A percentile compares a stretch with the other conserved stretches of the same genome.
phyloP scores from a whole-genome alignment of 2,329 filamentous ascomycete species.

The Shiraia sp. region DNA sequence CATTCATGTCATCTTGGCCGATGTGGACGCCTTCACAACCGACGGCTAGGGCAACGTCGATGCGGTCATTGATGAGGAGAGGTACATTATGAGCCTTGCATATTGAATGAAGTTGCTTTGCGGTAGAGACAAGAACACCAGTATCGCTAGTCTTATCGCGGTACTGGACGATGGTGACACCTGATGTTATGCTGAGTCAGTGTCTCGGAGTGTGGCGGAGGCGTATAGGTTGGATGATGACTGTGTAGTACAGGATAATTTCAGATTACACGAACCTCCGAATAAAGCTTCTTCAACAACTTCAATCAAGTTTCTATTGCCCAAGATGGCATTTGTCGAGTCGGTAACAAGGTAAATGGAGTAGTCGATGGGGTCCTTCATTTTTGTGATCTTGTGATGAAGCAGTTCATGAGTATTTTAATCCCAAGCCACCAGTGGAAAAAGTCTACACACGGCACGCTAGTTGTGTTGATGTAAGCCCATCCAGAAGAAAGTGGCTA shows the following conservation, averaged over 20 bases:
- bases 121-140: conserved; percentile 69
- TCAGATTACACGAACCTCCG: conserved; percentile 61
- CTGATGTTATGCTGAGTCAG: conserved; percentile 34
- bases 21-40: conserved; percentile 92
- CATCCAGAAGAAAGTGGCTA: no score
- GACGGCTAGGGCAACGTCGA: conserved; percentile 84
- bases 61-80: conserved; percentile 88
- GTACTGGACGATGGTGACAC: conserved; percentile 83
- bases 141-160: conserved; percentile 86
- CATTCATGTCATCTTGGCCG: conserved; percentile 88
- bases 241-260: neutral
- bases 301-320: conserved; percentile 66
- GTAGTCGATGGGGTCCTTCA: conserved; percentile 64
- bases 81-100: conserved; percentile 72
- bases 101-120: conserved; percentile 70
- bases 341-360: conserved; percentile 91
- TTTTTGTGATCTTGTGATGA: conserved; percentile 38
- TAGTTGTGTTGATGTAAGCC: conserved; percentile 1
- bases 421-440: conserved; percentile 1
- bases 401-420: neutral
- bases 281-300: conserved; percentile 76
- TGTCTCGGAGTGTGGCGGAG: neutral
- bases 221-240: neutral
- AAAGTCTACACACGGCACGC: conserved; percentile 1
- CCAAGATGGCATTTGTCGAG: conserved; percentile 83